Evolutionary conservation across 805 yeast species (phyloP).

Genomic region (Candida pseudoglaebosa): DNA sequence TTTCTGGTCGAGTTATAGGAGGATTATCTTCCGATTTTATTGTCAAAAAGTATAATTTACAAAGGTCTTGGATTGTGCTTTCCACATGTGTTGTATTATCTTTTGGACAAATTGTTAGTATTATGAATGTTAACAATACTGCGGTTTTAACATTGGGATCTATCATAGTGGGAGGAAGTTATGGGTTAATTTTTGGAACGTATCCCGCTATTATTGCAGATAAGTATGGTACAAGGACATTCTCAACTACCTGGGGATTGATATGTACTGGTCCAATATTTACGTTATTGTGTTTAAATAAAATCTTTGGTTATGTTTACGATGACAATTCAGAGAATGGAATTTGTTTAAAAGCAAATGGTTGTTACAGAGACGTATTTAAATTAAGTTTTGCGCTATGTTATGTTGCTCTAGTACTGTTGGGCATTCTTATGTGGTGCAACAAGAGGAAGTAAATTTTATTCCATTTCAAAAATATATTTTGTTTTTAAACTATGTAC

Average conservation of each 20-base stretch:
- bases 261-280: constrained; percentile 67
- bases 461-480: background rate
- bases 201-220: constrained; percentile 77
- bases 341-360: constrained; percentile 33
- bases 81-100: constrained; percentile 36
- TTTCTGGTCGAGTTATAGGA: constrained; percentile 58
- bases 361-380: constrained; percentile 36
- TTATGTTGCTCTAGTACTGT: constrained; percentile 20
- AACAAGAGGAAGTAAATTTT: constrained; percentile 14
- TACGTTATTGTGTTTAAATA: constrained; percentile 50
- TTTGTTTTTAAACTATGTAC: background rate
- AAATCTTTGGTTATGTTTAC: constrained; percentile 52
- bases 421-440: constrained; percentile 22
- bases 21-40: constrained; percentile 66
- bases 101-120: constrained; percentile 34
- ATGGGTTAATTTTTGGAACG: constrained; percentile 69
- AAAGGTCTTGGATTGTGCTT: constrained; percentile 63
- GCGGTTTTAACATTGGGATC: constrained; percentile 47
- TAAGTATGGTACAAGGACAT: constrained; percentile 60
- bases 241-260: constrained; percentile 75
- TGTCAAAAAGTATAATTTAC: constrained; percentile 47
- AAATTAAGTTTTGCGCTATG: constrained; percentile 27
- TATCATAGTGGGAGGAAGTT: constrained; percentile 55
- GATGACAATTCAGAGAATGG: constrained; percentile 43
- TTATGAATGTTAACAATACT: constrained; percentile 22